Evolutionary conservation across 371 early-diverging fungal species (phyloP).

Genomic region (Rhizopus microsporus): DNA sequence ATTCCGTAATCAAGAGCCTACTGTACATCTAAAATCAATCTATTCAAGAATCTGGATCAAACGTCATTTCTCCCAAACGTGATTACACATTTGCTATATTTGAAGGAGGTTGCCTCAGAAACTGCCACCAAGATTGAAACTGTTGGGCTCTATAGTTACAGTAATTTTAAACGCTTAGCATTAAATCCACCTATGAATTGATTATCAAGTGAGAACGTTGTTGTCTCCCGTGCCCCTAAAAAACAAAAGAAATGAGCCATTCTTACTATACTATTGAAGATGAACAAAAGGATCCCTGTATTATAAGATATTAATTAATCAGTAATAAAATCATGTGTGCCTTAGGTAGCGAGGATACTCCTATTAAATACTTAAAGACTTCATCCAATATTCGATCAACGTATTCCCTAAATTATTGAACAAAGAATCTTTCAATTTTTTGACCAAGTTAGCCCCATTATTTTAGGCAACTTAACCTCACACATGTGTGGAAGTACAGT

Average conservation of each 20-base stretch:
- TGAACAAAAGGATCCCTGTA: conserved; percentile 6
- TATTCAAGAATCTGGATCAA: conserved; percentile 18
- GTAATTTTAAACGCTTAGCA: conserved; percentile 18
- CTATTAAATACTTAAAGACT: conserved; percentile 8
- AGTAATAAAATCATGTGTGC: conserved; percentile 1
- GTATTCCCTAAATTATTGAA: conserved; percentile 4
- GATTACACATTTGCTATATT: conserved; percentile 16
- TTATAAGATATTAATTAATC: conserved; percentile 2
- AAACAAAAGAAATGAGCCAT: conserved; percentile 14
- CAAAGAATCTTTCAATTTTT: neutral
- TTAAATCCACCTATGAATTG: conserved; percentile 10
- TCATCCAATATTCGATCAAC: neutral
- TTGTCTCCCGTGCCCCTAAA: conserved; percentile 15
- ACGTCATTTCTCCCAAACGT: conserved; percentile 19
- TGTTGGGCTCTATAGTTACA: conserved; percentile 8
- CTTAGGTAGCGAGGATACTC: conserved; percentile 13
- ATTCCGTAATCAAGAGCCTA: too few species aligned
- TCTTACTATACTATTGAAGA: conserved; percentile 6
- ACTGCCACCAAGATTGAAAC: conserved; percentile 21
- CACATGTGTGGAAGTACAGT: too few species aligned
- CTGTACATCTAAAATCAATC: conserved; percentile 15
- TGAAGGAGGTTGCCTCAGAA: conserved; percentile 14
- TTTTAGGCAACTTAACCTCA: too few species aligned
- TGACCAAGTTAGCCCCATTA: too few species aligned
- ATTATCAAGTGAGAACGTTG: conserved; percentile 7